phyloP scores from a whole-genome alignment of 1,139 yeast genomes.

The Hanseniaspora uvarum region DNA sequence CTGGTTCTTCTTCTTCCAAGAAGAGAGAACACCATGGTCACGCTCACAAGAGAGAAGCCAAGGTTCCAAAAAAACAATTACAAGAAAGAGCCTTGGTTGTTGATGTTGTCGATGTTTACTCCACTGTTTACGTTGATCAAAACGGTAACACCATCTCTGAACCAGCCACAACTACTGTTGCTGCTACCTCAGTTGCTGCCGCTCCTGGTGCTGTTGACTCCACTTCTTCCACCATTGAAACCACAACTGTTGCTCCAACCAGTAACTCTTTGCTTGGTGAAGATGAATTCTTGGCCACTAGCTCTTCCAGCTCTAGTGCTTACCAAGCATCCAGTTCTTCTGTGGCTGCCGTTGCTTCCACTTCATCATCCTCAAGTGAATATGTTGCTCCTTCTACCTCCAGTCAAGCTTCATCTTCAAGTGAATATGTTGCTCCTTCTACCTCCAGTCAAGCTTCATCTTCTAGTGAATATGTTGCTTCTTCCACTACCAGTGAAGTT shows the following conservation, averaged over 20 bases:
- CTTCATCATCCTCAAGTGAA: constrained; percentile 26
- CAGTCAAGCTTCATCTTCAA: constrained; percentile 20
- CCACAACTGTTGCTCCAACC: constrained; percentile 22
- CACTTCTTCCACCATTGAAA: constrained; percentile 23
- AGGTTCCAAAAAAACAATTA: constrained; percentile 39
- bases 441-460: constrained; percentile 20
- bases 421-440: constrained; percentile 19
- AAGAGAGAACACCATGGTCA: constrained; percentile 35
- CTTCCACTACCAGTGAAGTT: constrained; percentile 23
- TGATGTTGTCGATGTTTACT: constrained; percentile 58
- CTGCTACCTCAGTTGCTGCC: constrained; percentile 12
- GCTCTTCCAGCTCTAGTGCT: constrained; percentile 26
- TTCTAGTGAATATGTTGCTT: constrained; percentile 14
- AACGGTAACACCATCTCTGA: constrained; percentile 42
- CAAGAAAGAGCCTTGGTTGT: constrained; percentile 55
- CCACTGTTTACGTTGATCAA: constrained; percentile 57
- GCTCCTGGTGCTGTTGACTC: constrained; percentile 22
- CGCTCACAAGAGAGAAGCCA: constrained; percentile 36
- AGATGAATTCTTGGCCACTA: constrained; percentile 22
- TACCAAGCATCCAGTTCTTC: constrained; percentile 26
- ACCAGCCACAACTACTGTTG: constrained; percentile 16
- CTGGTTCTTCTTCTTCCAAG: constrained; percentile 31
- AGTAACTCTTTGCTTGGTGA: constrained; percentile 19
- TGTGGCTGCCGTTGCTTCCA: constrained; percentile 43
- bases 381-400: constrained; percentile 16